Conservation (phyloP, 2,329 filamentous ascomycete genomes). For the Coniochaeta hoffmannii region DNA sequence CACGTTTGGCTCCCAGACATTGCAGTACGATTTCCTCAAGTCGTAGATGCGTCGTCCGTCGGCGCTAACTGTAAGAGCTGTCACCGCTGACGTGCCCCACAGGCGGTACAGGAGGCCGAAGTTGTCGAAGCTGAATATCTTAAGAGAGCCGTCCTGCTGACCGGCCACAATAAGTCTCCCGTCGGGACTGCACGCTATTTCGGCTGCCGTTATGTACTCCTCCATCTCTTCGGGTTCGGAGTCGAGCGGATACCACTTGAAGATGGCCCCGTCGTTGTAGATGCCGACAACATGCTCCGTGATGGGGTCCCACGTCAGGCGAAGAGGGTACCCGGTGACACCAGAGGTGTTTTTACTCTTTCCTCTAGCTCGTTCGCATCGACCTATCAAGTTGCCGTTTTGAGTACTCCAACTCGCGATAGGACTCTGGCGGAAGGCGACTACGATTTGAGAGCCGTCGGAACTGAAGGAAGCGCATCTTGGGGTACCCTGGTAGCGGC, state of each 20-base stretch:
- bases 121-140: slow-evolving; percentile 12
- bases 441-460: no score
- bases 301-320: slow-evolving; percentile 17
- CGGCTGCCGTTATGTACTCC: neutral
- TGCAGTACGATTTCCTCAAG: slow-evolving; percentile 13
- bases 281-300: slow-evolving; percentile 14
- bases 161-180: slow-evolving; percentile 12
- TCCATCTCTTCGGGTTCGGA: slow-evolving; percentile 13
- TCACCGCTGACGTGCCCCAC: slow-evolving; percentile 9
- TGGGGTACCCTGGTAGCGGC: no score
- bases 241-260: slow-evolving; percentile 17
- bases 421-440: no score
- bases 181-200: slow-evolving; percentile 8
- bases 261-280: slow-evolving; percentile 13
- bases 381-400: no score
- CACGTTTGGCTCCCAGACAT: slow-evolving; percentile 16
- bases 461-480: no score
- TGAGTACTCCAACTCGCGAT: no score
- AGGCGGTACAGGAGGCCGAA: slow-evolving; percentile 14
- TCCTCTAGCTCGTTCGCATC: no score
- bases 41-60: slow-evolving; percentile 14
- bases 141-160: slow-evolving; percentile 10
- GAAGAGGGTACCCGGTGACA: no score
- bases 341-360: no score
- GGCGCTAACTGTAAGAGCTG: slow-evolving; percentile 11